These are phyloP conservation scores for Thraustochytrium aureum DNA, from an alignment of 352 stramenopile species.

Conservation along the genomic window DNA sequence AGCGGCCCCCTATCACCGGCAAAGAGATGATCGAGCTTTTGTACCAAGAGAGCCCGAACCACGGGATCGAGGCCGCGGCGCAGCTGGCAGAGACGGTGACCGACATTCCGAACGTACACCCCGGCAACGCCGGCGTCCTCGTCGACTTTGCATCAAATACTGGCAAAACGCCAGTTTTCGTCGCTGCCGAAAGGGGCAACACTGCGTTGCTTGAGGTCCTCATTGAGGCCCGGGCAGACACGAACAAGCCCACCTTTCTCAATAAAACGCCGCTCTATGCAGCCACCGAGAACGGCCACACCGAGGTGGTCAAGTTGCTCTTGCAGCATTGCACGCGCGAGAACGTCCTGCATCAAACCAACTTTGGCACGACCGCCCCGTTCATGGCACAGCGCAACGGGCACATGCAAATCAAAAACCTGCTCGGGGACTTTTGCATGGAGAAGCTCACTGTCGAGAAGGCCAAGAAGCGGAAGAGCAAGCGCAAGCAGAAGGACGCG, in stretches of 20 bases:
- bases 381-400: constrained; percentile 55
- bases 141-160: constrained; percentile 55
- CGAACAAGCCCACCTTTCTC: constrained; percentile 54
- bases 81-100: constrained; percentile 24
- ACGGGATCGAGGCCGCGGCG: constrained; percentile 29
- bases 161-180: constrained; percentile 52
- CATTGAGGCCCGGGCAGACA: constrained; percentile 30
- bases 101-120: constrained; percentile 47
- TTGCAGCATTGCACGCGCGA: constrained; percentile 41
- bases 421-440: constrained; percentile 47
- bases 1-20: constrained; percentile 32
- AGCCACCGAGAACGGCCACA: constrained; percentile 42
- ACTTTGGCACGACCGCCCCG: constrained; percentile 55
- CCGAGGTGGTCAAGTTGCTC: constrained; percentile 17
- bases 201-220: constrained; percentile 23
- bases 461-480: constrained; percentile 37
- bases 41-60: constrained; percentile 14
- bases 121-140: constrained; percentile 9
- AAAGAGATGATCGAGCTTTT: constrained; percentile 31
- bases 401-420: constrained; percentile 46
- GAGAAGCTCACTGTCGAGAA: constrained; percentile 50
- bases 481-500: constrained; percentile 48
- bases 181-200: constrained; percentile 47
- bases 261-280: constrained; percentile 55
- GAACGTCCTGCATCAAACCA: constrained; percentile 53